These are phyloP conservation scores for Cinnamomum chago DNA, from an alignment of 164 flowering plant genomes.

Conservation along the genomic window DNA sequence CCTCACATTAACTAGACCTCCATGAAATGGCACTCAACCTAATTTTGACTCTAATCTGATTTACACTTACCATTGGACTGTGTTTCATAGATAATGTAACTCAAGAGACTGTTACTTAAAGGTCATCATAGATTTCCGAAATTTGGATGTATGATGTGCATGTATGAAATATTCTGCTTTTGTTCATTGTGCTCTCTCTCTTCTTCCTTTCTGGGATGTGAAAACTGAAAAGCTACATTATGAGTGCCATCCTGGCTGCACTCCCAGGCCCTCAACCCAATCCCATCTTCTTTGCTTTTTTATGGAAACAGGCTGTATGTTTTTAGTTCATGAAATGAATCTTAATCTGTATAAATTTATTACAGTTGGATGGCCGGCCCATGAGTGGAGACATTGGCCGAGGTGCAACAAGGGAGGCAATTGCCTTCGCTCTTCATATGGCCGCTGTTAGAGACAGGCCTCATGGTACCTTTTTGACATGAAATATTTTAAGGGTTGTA, in stretches of 20 bases:
- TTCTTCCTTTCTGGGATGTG: not conserved
- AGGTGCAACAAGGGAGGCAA: conserved; percentile 76
- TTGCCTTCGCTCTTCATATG: conserved; percentile 58
- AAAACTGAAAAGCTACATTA: not conserved
- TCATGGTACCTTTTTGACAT: conserved; percentile 33
- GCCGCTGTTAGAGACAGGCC: conserved; percentile 54
- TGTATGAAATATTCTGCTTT: not conserved
- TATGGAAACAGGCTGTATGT: not conserved
- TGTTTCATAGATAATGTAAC: no score
- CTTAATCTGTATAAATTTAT: not conserved
- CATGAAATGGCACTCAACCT: no score
- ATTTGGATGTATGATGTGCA: no score
- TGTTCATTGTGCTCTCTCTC: not conserved
- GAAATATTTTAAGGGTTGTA: not conserved
- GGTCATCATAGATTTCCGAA: no score
- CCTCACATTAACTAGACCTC: no score
- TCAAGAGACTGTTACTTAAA: no score
- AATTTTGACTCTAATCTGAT: no score
- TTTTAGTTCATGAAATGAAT: no score
- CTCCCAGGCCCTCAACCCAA: not conserved
- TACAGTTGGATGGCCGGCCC: conserved; percentile 90
- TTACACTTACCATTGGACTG: no score
- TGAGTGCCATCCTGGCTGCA: not conserved
- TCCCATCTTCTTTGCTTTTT: no score
- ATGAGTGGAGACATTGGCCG: conserved; percentile 96